Base-by-base conservation (phyloP, 23 red algal genomes). In the Gracilaria domingensis region DNA sequence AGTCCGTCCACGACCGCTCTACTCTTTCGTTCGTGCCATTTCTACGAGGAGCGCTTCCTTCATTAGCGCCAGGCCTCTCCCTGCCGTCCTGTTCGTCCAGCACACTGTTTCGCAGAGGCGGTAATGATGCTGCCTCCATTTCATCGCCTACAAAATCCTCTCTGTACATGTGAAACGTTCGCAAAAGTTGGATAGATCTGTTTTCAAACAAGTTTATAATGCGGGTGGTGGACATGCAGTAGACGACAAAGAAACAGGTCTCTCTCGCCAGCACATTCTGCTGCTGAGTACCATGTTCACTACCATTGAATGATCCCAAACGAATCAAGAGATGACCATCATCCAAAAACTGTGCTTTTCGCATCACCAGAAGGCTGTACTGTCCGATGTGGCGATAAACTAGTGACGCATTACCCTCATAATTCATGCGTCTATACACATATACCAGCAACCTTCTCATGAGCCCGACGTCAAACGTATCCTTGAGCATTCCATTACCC, bases 391-490 rank as follows among this genome's bases (percentile, higher is more conserved):
- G 65, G 21, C 62, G 25, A 51, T 80, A 88, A 70, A 96, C 89
- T n/a, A 72, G 37, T 38, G 47, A 42, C n/a, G 36, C 48, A 56
- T 81, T 85, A 18, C 81, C 80, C 45, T 83, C 71, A 23, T 54
- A 44, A 29, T 45, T 38, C 25, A 86, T 66, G 32, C 87, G 39
- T 24, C 85, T 51, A 53, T 81, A 92, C 24, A 96, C 85, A 83
- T 93, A 96, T 39, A 82, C 80, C 13, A 96, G 62, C 71, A 96
- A 71, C 39, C 89, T 80, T 25, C 93, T 89, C 95, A 96, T 96
- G 16, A 96, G 82, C 18, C 95, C 95, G 12, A 58, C 74, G 54
- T 84, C 81, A 72, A 92, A 88, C 3, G 47, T 83, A 12, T 24
- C 11, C 44, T 48, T 42, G 25, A 73, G 66, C 66, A 79, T 93